A percentile compares a stretch with the other conserved stretches of the same genome.
Evolutionary conservation across 2,329 filamentous ascomycete genomes (phyloP).

Genomic region (Grosmannia clavigera): DNA sequence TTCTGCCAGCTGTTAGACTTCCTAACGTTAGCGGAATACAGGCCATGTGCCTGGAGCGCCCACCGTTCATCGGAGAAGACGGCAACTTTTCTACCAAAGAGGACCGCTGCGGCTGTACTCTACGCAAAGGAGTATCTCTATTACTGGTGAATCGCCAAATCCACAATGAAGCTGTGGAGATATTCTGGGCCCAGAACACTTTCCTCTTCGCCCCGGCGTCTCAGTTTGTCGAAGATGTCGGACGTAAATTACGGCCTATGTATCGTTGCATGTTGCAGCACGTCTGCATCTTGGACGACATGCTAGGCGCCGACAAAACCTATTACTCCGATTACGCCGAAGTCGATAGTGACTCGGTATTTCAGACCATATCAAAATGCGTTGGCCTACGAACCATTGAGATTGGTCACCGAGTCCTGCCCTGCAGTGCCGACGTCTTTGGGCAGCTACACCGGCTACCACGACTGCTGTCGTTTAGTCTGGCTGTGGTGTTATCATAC

Average conservation of each 20-base stretch:
- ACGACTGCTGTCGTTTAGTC: not conserved
- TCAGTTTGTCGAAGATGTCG: conserved; percentile 1
- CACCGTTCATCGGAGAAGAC: conserved; percentile 1
- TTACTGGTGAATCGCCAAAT: conserved; percentile 8
- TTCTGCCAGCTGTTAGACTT: not conserved
- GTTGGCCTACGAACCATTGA: conserved; percentile 7
- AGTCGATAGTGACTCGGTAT: not conserved
- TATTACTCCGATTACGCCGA: not conserved
- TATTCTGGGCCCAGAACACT: conserved; percentile 11
- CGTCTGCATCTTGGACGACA: conserved; percentile 6
- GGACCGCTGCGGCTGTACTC: conserved; percentile 3
- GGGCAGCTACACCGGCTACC: not conserved
- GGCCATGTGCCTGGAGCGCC: not conserved
- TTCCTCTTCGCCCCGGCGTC: conserved; percentile 1
- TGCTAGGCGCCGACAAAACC: not conserved
- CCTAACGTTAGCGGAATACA: not conserved
- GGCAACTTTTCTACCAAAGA: not conserved
- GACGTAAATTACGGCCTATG: conserved; percentile 4
- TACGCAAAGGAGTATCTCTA: conserved; percentile 8
- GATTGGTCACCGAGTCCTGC: not conserved
- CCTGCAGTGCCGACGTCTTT: not conserved
- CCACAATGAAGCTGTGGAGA: conserved; percentile 8
- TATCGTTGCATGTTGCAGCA: conserved; percentile 10
- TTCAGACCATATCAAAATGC: conserved; percentile 1
- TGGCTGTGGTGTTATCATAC: not conserved